Evolutionary conservation across 768 basidiomycete genomes (phyloP).

Genomic region (Hypholoma fasciculare): DNA sequence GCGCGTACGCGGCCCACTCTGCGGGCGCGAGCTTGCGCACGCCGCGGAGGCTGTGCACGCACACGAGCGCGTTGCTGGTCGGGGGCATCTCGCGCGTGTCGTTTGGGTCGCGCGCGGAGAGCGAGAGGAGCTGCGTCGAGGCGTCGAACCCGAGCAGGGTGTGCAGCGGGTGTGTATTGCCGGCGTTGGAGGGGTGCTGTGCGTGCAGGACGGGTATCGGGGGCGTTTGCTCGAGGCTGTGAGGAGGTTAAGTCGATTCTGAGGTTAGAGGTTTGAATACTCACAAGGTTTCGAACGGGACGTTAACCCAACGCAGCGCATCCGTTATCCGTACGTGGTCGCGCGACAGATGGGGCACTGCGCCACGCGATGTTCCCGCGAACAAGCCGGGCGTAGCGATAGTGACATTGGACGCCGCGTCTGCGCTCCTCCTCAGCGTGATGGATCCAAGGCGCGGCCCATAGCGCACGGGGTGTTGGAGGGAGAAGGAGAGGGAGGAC

Average conservation of each 20-base stretch:
- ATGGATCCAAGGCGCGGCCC: constrained; percentile 38
- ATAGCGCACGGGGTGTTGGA: constrained; percentile 17
- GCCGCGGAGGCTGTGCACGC: constrained; percentile 63
- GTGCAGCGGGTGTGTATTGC: constrained; percentile 58
- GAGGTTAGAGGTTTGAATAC: constrained; percentile 22
- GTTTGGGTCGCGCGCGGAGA: constrained; percentile 66
- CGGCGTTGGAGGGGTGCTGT: background rate
- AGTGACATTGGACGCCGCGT: constrained; percentile 23
- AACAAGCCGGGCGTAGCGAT: constrained; percentile 65
- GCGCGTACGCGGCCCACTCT: constrained; percentile 56
- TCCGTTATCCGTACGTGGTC: constrained; percentile 51
- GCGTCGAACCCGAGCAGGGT: constrained; percentile 58
- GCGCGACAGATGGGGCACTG: constrained; percentile 71
- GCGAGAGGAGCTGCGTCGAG: constrained; percentile 49
- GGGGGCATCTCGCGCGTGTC: constrained; percentile 71
- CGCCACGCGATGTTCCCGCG: constrained; percentile 67
- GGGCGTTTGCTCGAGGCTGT: constrained; percentile 62
- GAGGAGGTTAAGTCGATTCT: constrained; percentile 3
- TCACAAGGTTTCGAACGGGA: constrained; percentile 85
- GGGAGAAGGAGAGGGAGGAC: constrained; percentile 11
- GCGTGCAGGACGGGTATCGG: constrained; percentile 64
- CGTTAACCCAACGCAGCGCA: constrained; percentile 61
- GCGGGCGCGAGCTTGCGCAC: constrained; percentile 63
- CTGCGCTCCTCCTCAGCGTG: constrained; percentile 12
- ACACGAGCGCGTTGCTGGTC: constrained; percentile 60